Evolutionary conservation across 441 rosid genomes (phyloP).

Genomic region (Populus tomentosa): DNA sequence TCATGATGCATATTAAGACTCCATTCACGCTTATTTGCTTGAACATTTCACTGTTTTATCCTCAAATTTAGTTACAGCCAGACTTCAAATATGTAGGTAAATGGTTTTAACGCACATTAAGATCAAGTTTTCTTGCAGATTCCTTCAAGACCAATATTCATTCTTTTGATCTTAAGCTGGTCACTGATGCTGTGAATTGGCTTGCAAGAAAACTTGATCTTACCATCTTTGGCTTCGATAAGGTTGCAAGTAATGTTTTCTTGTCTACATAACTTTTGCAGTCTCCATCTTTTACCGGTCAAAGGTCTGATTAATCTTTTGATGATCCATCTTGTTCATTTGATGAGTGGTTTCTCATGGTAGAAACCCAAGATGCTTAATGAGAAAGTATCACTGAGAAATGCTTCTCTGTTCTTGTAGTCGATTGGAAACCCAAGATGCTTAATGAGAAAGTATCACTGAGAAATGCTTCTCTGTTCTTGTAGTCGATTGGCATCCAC

Average conservation of each 20-base stretch:
- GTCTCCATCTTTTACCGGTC: constrained; percentile 5
- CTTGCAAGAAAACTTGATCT: constrained; percentile 62
- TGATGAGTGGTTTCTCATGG: background rate
- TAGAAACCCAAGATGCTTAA: too few species aligned
- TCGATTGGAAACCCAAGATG: background rate
- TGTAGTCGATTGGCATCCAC: background rate
- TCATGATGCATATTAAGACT: background rate
- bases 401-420: too few species aligned
- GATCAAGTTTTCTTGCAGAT: too few species aligned
- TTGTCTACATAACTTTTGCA: constrained; percentile 3
- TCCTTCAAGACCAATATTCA: constrained; percentile 3
- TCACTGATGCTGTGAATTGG: constrained; percentile 70
- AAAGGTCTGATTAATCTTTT: background rate
- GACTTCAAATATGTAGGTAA: constrained; percentile 51
- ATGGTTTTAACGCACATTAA: constrained; percentile 48
- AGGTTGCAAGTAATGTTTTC: constrained; percentile 58
- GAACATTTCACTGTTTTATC: background rate
- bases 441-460: background rate
- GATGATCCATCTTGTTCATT: background rate
- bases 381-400: too few species aligned
- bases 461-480: background rate
- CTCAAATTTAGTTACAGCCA: constrained; percentile 3
- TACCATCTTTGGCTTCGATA: constrained; percentile 89
- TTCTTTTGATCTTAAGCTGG: constrained; percentile 52
- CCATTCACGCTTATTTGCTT: background rate